phyloP scores from a whole-genome alignment of 371 early-diverging fungal genomes.

The Lichtheimia ornata region DNA sequence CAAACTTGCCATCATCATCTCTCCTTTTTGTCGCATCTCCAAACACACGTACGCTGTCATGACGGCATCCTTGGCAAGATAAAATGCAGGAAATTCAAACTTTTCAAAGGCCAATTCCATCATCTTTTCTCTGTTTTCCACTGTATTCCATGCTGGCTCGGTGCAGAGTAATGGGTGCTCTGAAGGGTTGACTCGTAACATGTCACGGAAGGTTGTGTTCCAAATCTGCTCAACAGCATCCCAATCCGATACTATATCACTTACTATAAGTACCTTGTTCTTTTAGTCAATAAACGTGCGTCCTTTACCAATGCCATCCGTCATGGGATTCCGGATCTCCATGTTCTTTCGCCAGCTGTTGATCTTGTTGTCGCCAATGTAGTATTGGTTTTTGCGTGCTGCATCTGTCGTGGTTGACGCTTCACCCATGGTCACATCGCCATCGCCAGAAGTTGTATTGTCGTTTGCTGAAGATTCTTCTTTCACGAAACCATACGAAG shows the following conservation, averaged over 20 bases:
- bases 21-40: not conserved
- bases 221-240: conserved; percentile 88
- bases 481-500: conserved; percentile 47
- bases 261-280: not conserved
- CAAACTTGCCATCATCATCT: not conserved
- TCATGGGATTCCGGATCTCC: conserved; percentile 78
- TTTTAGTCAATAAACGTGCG: not conserved
- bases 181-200: conserved; percentile 66
- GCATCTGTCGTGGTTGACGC: conserved; percentile 10
- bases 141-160: conserved; percentile 90
- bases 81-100: conserved; percentile 90
- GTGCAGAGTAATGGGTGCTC: conserved; percentile 91
- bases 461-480: conserved; percentile 12
- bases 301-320: conserved; percentile 65
- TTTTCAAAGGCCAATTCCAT: conserved; percentile 94
- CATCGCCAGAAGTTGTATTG: conserved; percentile 19
- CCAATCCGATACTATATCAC: conserved; percentile 83
- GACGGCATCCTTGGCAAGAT: conserved; percentile 86
- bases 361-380: conserved; percentile 80
- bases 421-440: conserved; percentile 42
- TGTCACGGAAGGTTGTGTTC: conserved; percentile 74
- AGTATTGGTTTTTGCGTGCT: conserved; percentile 49
- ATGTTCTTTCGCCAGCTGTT: conserved; percentile 75
- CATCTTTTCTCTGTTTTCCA: conserved; percentile 81
- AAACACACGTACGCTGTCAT: conserved; percentile 79